These are phyloP conservation scores for Mucor circinelloides DNA, from an alignment of 371 early-diverging fungal genomes.

Conservation along the genomic window DNA sequence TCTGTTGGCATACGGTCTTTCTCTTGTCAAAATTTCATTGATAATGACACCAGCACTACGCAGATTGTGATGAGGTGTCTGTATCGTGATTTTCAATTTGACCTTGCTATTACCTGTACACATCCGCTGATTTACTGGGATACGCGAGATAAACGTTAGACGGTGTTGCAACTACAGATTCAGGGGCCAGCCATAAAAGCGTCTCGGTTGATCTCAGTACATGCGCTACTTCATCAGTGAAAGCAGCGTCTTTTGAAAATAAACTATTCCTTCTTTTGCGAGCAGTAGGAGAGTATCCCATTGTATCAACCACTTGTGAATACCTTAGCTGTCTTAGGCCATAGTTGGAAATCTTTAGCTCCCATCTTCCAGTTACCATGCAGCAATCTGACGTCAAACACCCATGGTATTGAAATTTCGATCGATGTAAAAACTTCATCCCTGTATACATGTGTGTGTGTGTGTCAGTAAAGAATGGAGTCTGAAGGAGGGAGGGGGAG, in stretches of 20 bases:
- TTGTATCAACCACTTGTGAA: slow-evolving; percentile 29
- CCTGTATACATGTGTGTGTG: slow-evolving; percentile 15
- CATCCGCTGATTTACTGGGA: slow-evolving; percentile 44
- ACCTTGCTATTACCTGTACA: slow-evolving; percentile 39
- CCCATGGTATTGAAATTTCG: slow-evolving; percentile 50
- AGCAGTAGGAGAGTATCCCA: background rate
- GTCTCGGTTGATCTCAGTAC: slow-evolving; percentile 13
- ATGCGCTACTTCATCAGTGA: background rate
- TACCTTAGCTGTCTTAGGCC: slow-evolving; percentile 30
- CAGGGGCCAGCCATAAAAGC: slow-evolving; percentile 51
- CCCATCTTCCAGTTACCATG: slow-evolving; percentile 54
- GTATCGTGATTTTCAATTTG: too few species aligned
- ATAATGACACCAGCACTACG: slow-evolving; percentile 53
- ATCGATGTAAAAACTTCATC: slow-evolving; percentile 55
- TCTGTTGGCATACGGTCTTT: slow-evolving; percentile 33
- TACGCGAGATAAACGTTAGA: slow-evolving; percentile 30
- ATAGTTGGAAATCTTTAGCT: slow-evolving; percentile 55
- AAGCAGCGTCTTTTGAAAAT: background rate
- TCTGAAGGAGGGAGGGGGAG: background rate
- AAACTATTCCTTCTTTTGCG: background rate
- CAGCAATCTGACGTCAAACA: slow-evolving; percentile 49
- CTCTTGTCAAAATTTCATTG: slow-evolving; percentile 52
- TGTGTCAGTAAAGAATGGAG: background rate
- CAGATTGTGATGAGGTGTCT: background rate
- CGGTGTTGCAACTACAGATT: slow-evolving; percentile 31